phyloP scores from a whole-genome alignment of 1,139 yeast species.

The Kurtzmaniella quercitrusa region DNA sequence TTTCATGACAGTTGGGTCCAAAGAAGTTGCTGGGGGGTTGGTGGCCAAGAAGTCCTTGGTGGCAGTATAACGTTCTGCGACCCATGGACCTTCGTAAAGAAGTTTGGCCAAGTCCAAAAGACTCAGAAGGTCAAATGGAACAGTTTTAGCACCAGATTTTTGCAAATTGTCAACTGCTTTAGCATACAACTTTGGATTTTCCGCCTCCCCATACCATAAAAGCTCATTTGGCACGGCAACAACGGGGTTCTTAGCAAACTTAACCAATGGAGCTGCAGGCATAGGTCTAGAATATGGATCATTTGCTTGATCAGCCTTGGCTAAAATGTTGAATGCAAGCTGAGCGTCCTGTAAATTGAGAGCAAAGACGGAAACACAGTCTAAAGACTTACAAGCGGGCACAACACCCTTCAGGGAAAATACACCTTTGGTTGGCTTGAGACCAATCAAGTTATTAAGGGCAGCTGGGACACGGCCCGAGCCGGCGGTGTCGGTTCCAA shows the following conservation, averaged over 20 bases:
- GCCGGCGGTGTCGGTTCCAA: slow-evolving; percentile 99
- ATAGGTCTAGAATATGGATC: slow-evolving; percentile 79
- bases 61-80: slow-evolving; percentile 88
- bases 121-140: slow-evolving; percentile 66
- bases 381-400: slow-evolving; percentile 95
- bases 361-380: slow-evolving; percentile 85
- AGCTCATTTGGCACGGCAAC: slow-evolving; percentile 73
- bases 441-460: slow-evolving; percentile 82
- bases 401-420: slow-evolving; percentile 86
- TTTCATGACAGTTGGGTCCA: slow-evolving; percentile 79
- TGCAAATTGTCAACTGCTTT: slow-evolving; percentile 58
- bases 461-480: slow-evolving; percentile 98
- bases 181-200: slow-evolving; percentile 67
- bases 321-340: slow-evolving; percentile 62
- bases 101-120: slow-evolving; percentile 80
- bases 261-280: slow-evolving; percentile 61
- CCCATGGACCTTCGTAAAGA: slow-evolving; percentile 98
- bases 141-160: slow-evolving; percentile 43
- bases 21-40: slow-evolving; percentile 62
- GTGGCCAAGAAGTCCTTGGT: slow-evolving; percentile 68
- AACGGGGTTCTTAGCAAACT: slow-evolving; percentile 55
- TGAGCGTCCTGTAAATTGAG: slow-evolving; percentile 81
- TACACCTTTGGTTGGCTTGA: slow-evolving; percentile 88
- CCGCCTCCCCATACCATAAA: slow-evolving; percentile 75
- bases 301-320: slow-evolving; percentile 62